Evolutionary conservation across 1,139 yeast genomes (phyloP), one percentile per base, ranked within the genome.

Genomic region (Taphrina flavorubra): DNA sequence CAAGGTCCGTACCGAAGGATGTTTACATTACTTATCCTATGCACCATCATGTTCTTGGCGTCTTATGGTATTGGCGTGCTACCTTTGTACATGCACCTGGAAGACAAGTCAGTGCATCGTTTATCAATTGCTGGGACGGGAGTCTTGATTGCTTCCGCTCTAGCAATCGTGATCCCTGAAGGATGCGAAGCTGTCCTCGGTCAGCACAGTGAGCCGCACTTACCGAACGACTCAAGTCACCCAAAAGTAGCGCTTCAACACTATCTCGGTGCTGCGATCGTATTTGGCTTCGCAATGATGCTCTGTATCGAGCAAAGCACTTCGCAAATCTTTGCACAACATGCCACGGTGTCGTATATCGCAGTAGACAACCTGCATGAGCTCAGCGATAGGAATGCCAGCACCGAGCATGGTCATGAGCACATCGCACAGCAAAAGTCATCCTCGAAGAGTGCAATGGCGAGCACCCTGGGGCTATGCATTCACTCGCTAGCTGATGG

Each of bases 401-500:
- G 20, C 8, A 16, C 20, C 1, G 44, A 60, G 20, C 25, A 44
- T n/a, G 47, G 53, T 5, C 58, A 18, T 7, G 36, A 42, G 11
- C 44, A 57, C n/a, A 11, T 8, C 7, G 36, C 53, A 11, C 53
- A 25, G n/a, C 53, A 25, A 49, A 47, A 51, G 14, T 58, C 63
- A 56, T 37, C 8, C 49, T 16, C 20, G 47, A 53, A 42, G 18
- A 51, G 20, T 40, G 69, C 53, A 42, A 40, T 71, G 20, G 78
- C 88, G 0, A 80, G 85, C 10, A 85, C 89, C 0, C 74, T 88
- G 8, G 92, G 92, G 0, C 80, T 89, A 20, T 76, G 87, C 0
- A 80, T 89, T 36, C 96, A 89, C 75, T 86, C 90, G 0, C 74
- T 86, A 5, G 85, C 90, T 0, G 96, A 89, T 74, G 96, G 96